Evolutionary conservation across 768 basidiomycete species (phyloP).

Genomic region (Glaciozyma martinii): DNA sequence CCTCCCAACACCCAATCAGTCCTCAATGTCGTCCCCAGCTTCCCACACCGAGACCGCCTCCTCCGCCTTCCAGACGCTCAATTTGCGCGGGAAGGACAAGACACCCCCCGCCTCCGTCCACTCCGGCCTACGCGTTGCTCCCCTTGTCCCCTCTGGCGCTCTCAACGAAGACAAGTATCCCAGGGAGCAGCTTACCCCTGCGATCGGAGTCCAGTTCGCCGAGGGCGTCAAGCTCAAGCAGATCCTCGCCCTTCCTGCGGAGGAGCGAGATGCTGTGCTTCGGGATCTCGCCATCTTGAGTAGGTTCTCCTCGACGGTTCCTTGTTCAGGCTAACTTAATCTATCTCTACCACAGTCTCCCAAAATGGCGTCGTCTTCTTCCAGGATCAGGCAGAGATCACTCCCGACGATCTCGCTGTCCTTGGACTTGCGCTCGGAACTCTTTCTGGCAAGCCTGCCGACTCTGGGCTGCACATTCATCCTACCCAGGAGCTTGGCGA

Average conservation of each 20-base stretch:
- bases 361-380: slow-evolving; percentile 41
- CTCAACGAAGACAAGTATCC: background rate
- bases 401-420: slow-evolving; percentile 34
- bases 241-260: slow-evolving; percentile 20
- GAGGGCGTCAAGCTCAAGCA: slow-evolving; percentile 12
- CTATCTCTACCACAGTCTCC: slow-evolving; percentile 32
- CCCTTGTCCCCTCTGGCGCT: slow-evolving; percentile 3
- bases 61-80: slow-evolving; percentile 2
- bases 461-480: slow-evolving; percentile 37
- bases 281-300: slow-evolving; percentile 29
- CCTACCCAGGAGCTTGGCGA: slow-evolving; percentile 37
- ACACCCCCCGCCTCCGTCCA: background rate
- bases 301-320: background rate
- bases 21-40: no score
- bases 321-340: background rate
- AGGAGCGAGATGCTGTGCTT: slow-evolving; percentile 19
- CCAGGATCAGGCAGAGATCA: slow-evolving; percentile 37
- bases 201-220: slow-evolving; percentile 24
- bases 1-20: no score
- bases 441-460: slow-evolving; percentile 36
- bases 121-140: background rate
- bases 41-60: background rate
- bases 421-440: slow-evolving; percentile 36
- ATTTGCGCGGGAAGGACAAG: background rate
- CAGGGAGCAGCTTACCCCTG: slow-evolving; percentile 16